These are phyloP conservation scores for Corylus americana DNA, from an alignment of 306 rosid species.

Conservation along the genomic window DNA sequence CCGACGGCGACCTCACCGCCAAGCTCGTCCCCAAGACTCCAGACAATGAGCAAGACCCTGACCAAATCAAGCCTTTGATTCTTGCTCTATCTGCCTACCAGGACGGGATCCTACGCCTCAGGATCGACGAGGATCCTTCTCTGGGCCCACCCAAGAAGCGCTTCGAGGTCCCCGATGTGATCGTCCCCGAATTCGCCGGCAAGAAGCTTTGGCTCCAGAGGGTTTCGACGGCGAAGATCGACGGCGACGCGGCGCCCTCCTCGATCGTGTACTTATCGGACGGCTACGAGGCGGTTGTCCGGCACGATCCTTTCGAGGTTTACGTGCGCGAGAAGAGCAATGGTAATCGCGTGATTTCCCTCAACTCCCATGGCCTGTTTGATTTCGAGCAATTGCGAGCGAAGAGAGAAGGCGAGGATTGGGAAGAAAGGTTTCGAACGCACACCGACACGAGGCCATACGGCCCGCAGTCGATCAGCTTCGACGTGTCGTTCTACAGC, in stretches of 20 bases:
- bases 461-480: constrained; percentile 92
- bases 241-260: constrained; percentile 35
- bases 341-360: constrained; percentile 65
- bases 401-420: constrained; percentile 69
- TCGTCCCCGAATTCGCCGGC: constrained; percentile 50
- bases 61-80: constrained; percentile 51
- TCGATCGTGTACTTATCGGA: constrained; percentile 67
- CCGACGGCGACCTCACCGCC: constrained; percentile 78
- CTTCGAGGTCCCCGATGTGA: constrained; percentile 78
- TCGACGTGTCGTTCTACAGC: constrained; percentile 78
- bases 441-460: constrained; percentile 77
- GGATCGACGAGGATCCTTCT: constrained; percentile 75
- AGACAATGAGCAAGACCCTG: constrained; percentile 30
- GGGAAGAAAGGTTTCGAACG: constrained; percentile 74
- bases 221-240: constrained; percentile 48
- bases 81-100: constrained; percentile 70
- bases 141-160: constrained; percentile 61
- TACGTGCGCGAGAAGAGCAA: constrained; percentile 53
- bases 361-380: constrained; percentile 81
- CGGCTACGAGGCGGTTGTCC: constrained; percentile 68
- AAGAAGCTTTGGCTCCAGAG: constrained; percentile 72
- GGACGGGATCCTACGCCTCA: constrained; percentile 74
- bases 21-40: constrained; percentile 45
- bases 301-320: constrained; percentile 88
- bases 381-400: constrained; percentile 77